Evolutionary conservation across 1,284 basidiomycete genomes (phyloP).

Genomic region (Mycena citricolor): DNA sequence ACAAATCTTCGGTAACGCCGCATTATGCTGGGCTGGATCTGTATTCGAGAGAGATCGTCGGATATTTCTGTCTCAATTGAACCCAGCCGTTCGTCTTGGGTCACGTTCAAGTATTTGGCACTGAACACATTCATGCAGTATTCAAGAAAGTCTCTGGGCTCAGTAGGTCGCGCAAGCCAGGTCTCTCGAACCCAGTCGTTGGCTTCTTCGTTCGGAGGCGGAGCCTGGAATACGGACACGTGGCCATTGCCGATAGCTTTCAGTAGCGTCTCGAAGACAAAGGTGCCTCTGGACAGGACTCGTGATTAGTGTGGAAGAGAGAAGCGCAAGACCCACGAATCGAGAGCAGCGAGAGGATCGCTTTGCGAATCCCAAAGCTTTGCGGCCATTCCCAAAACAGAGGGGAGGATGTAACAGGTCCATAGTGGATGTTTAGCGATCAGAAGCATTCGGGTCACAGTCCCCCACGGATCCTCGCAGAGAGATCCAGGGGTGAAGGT

Average conservation of each 20-base stretch:
- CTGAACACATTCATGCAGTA: conserved; percentile 43
- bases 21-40: conserved; percentile 58
- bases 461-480: conserved; percentile 45
- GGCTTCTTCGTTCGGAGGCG: conserved; percentile 26
- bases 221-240: conserved; percentile 48
- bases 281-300: conserved; percentile 29
- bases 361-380: conserved; percentile 31
- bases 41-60: conserved; percentile 45
- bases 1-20: conserved; percentile 60
- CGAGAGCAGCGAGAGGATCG: conserved; percentile 37
- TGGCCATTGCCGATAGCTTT: conserved; percentile 50
- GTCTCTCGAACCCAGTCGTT: conserved; percentile 34
- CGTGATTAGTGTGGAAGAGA: conserved; percentile 2
- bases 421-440: conserved; percentile 62
- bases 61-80: conserved; percentile 43
- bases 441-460: conserved; percentile 45
- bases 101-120: conserved; percentile 34
- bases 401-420: conserved; percentile 61
- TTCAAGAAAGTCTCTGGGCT: conserved; percentile 39
- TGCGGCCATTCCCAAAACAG: conserved; percentile 51
- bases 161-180: conserved; percentile 25
- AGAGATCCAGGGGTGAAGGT: conserved; percentile 66
- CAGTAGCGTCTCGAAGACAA: conserved; percentile 44
- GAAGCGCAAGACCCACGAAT: conserved; percentile 29
- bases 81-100: conserved; percentile 29